These are phyloP conservation scores for Straminergon stramineum DNA, from an alignment of 225 moss, liverwort and hornwort genomes.

Conservation along the genomic window DNA sequence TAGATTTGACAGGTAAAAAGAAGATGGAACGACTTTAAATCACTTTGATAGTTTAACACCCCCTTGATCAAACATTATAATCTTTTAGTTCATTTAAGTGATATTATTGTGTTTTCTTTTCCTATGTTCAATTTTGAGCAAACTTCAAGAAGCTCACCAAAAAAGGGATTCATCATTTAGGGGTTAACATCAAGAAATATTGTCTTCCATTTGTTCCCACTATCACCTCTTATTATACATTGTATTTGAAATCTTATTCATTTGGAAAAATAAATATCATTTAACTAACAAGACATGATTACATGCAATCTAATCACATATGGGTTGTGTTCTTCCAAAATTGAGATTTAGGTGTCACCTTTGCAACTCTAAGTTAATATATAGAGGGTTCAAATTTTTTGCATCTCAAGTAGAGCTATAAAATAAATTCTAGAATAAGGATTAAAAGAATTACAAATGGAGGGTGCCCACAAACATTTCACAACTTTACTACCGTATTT, in stretches of 20 bases:
- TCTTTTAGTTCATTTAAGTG: too few relatives aligned
- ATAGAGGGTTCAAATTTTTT: not conserved
- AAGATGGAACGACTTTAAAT: not conserved
- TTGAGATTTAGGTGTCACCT: not conserved
- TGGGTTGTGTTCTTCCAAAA: not conserved
- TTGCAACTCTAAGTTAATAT: too few relatives aligned
- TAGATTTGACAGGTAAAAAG: too few relatives aligned
- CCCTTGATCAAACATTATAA: not conserved
- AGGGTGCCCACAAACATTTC: accelerated
- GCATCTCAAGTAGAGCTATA: not conserved
- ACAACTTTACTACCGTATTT: not conserved
- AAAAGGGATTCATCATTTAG: accelerated
- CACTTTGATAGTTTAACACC: not conserved
- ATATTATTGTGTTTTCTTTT: too few relatives aligned
- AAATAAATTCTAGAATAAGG: not conserved
- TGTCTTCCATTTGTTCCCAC: not conserved
- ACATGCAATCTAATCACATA: not conserved
- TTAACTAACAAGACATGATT: not conserved
- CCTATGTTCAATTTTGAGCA: not conserved
- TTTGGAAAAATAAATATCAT: not conserved
- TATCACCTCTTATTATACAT: not conserved
- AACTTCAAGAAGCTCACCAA: not conserved
- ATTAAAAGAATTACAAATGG: not conserved
- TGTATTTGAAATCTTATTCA: not conserved
- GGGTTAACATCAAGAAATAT: not conserved